Evolutionary conservation across 2,329 filamentous ascomycete genomes (phyloP), one percentile per base, ranked within the genome.

Genomic region (Colletotrichum lini): DNA sequence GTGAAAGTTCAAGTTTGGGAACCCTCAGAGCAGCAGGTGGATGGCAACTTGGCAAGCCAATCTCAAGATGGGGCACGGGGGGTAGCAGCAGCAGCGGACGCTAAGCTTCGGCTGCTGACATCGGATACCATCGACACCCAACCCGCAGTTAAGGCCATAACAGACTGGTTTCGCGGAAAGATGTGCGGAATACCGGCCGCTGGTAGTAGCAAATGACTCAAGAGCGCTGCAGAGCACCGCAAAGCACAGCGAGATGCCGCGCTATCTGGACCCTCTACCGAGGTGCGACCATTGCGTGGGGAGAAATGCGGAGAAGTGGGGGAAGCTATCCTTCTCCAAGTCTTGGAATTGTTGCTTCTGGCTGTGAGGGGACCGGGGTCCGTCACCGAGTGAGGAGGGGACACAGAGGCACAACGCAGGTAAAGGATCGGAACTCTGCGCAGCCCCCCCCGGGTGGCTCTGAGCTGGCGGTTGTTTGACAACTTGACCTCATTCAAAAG

Each of bases 241-340:
- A 26, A 13, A 71, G 52, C 21, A 26, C 58, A 44, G 65, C 57
- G 57, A 68, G 65, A 68, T 68, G 52, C 68, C 65, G 68, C 58
- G 38, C 68, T 68, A 68, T 42, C 53, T 63, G 23, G 26, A 23
- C 38, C 21, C 47, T 58, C 65, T 68, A 30, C 68, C 68, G 68
- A 71, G 68, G 65, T 71, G 58, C 58, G 53, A 44, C 58, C 50
- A 52, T 45, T 68, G 26, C 65, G 65, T 71, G 52, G 68, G 40
- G 68, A 63, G 45, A 71, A 68, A 49, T 71, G 68, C 68, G 68
- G 68, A 71, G 68, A 71, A 63, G 68, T 71, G 68, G 68, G 58
- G 65, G 53, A 68, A 63, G 53, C 65, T 63, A 53, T 62, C 38
- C 50, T 58, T 67, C 64, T 68, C 65, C 58, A 71, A 71, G 68